Evolutionary conservation across 768 basidiomycete genomes (phyloP).

Genomic region (Hebeloma cylindrosporum): DNA sequence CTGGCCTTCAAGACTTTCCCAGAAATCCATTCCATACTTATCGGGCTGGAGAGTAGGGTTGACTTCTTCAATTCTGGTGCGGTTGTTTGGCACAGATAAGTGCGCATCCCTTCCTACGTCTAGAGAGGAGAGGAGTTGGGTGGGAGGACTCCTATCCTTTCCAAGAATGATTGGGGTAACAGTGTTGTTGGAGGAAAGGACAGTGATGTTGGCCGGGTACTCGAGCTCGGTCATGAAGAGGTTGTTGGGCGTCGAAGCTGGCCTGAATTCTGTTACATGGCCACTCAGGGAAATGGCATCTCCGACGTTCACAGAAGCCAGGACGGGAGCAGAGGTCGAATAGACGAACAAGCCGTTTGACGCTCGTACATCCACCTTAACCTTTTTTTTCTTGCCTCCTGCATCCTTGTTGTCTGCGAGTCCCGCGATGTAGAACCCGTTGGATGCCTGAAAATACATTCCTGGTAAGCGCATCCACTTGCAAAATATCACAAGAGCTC

Average conservation of each 20-base stretch:
- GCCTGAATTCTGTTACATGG: slow-evolving; percentile 51
- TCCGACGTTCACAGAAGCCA: slow-evolving; percentile 42
- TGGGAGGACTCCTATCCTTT: slow-evolving; percentile 52
- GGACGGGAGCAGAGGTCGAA: slow-evolving; percentile 37
- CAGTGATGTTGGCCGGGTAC: slow-evolving; percentile 42
- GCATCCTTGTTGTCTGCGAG: too few species aligned
- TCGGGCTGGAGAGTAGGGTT: slow-evolving; percentile 51
- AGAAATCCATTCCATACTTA: slow-evolving; percentile 60
- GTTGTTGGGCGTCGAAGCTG: slow-evolving; percentile 41
- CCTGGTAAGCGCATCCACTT: not conserved
- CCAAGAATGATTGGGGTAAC: slow-evolving; percentile 53
- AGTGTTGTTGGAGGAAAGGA: slow-evolving; percentile 45
- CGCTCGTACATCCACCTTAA: slow-evolving; percentile 43
- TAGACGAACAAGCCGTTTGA: slow-evolving; percentile 55
- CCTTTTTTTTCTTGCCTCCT: too few species aligned
- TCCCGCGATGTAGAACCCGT: slow-evolving; percentile 50
- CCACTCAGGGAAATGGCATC: slow-evolving; percentile 48
- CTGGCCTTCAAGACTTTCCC: slow-evolving; percentile 61
- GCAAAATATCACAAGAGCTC: not conserved
- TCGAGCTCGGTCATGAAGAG: slow-evolving; percentile 50
- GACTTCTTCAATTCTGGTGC: slow-evolving; percentile 41
- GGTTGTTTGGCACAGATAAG: slow-evolving; percentile 56
- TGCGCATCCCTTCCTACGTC: slow-evolving; percentile 56
- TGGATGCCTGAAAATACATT: slow-evolving; percentile 33
- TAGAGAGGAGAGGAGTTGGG: slow-evolving; percentile 44